Evolutionary conservation across 1,284 basidiomycete genomes (phyloP), one percentile per base, ranked within the genome.

Genomic region (Sporisorium reilianum): DNA sequence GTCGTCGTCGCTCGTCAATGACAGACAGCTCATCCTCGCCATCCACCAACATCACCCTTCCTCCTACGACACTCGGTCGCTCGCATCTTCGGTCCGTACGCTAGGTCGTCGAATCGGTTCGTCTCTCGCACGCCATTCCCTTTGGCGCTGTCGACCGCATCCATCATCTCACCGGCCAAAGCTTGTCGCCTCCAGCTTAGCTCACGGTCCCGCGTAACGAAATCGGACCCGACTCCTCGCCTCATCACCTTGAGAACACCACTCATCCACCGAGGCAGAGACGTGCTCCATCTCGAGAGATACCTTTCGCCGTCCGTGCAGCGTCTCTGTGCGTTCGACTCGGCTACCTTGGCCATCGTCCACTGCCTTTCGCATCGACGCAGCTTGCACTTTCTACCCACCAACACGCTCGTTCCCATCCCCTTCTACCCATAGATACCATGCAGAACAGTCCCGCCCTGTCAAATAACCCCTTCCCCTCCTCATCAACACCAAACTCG

Each of bases 371-470:
- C 8, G 7, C n/a, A 42, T 12, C 20, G 52, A 11, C 40, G 40
- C 42, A 11, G 9, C 14, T 7, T 48, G 41, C 30, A 42, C 8
- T 23, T 36, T 4, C 36, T n/a, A 18, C 3, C 6, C n/a, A n/a
- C n/a, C n/a, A n/a, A n/a, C 18, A 38, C 16, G 10, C n/a, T 20
- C 38, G n/a, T 7, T 14, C 12, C 30, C 20, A 18, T 18, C 10
- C 20, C 18, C 45, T 26, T 25, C 57, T 16, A 20, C 58, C 16
- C 22, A 30, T 46, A 41, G 32, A 30, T 10, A 57, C 25, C 45
- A 74, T 75, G 67, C 66, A 70, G 54, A 58, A 70, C 67, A 75
- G 72, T 55, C 72, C 72, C 11, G 56, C 61, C 10, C 51, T 66
- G 20, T 62, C 55, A 6, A 44, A 58, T 30, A 63, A 55, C 14